These are phyloP conservation scores for Benincasa hispida DNA, from an alignment of 306 rosid genomes.

Conservation along the genomic window DNA sequence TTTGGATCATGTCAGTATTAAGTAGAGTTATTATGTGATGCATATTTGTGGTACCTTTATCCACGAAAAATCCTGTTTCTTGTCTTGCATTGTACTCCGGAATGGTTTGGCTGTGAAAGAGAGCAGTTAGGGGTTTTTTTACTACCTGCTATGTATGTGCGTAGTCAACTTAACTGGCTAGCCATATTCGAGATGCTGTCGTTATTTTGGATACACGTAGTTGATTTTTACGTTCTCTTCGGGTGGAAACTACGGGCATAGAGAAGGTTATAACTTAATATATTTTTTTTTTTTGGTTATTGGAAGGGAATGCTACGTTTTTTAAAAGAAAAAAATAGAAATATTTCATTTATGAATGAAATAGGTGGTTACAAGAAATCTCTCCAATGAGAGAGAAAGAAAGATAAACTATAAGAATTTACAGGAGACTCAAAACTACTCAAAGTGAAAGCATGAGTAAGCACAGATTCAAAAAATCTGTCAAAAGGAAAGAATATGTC, in stretches of 20 bases:
- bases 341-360: too few species aligned
- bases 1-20: background rate
- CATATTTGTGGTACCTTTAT: background rate
- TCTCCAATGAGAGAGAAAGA: too few species aligned
- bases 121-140: background rate
- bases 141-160: background rate
- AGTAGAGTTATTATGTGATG: background rate
- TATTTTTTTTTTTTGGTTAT: background rate
- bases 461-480: too few species aligned
- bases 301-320: too few species aligned
- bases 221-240: background rate
- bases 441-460: too few species aligned
- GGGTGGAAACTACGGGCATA: background rate
- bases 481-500: too few species aligned
- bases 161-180: background rate
- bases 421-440: too few species aligned
- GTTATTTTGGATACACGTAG: background rate
- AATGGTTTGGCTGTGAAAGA: background rate
- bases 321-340: too few species aligned
- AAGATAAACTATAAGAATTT: too few species aligned
- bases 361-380: too few species aligned
- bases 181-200: background rate
- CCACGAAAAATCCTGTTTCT: background rate
- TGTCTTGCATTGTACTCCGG: background rate
- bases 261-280: background rate